These are phyloP conservation scores for Bassia scoparia DNA, from an alignment of 148 eudicot species.

Conservation along the genomic window DNA sequence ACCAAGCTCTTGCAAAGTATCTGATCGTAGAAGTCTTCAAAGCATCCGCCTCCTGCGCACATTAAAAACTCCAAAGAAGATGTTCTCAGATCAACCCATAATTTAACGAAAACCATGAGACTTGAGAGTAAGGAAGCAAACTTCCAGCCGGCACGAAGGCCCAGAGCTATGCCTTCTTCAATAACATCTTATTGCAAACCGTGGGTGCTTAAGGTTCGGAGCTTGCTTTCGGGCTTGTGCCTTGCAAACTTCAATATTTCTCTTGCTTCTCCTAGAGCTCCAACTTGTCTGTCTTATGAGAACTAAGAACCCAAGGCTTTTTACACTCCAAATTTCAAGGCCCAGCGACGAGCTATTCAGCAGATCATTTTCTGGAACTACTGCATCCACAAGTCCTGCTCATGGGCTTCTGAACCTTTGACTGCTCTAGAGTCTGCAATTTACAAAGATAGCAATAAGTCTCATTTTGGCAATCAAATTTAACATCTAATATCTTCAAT, in stretches of 20 bases:
- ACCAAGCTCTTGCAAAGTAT: conserved; percentile 93
- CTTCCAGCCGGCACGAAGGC: conserved; percentile 94
- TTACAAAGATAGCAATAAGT: conserved; percentile 15
- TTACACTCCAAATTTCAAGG: conserved; percentile 66
- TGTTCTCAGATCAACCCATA: neutral
- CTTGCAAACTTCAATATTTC: conserved; percentile 85
- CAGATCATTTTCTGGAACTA: conserved; percentile 68
- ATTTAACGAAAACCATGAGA: neutral
- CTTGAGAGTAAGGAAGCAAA: conserved; percentile 24
- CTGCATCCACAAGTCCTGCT: conserved; percentile 83
- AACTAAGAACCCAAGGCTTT: conserved; percentile 84
- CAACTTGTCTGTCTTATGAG: conserved; percentile 70
- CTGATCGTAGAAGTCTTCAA: conserved; percentile 66
- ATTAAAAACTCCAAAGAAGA: neutral
- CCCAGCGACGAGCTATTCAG: conserved; percentile 76
- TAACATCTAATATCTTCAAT: neutral
- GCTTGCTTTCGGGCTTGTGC: conserved; percentile 74
- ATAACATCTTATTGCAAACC: conserved; percentile 82
- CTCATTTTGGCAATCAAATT: neutral
- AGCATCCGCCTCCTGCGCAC: conserved; percentile 70
- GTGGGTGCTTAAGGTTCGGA: conserved; percentile 79
- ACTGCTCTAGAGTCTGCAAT: conserved; percentile 71
- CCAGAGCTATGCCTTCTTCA: conserved; percentile 83
- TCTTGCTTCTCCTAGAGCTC: conserved; percentile 82
- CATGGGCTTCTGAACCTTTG: conserved; percentile 78